Percentiles rank a stretch among this genome's conserved stretches.
Evolutionary conservation across 371 early-diverging fungal species (phyloP).

Genomic region (Apophysomyces variabilis): DNA sequence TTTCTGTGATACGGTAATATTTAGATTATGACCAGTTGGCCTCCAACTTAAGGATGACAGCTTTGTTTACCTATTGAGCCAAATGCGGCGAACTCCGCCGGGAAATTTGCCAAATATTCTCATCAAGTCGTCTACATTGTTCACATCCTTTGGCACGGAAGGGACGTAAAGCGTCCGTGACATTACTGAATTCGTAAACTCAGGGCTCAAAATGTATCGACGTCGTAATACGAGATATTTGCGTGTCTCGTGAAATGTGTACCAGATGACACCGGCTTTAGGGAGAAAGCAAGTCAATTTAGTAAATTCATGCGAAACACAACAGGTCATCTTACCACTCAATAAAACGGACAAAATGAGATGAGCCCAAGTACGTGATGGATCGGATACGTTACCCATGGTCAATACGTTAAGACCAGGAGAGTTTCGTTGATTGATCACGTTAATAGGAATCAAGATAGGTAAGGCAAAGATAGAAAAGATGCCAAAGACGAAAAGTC

Average conservation of each 20-base stretch:
- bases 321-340: constrained; percentile 41
- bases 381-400: constrained; percentile 66
- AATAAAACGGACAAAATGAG: constrained; percentile 65
- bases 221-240: constrained; percentile 73
- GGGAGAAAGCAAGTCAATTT: neutral
- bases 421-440: constrained; percentile 43
- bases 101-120: constrained; percentile 70
- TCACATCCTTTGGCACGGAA: constrained; percentile 56
- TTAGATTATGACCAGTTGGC: neutral
- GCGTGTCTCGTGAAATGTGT: constrained; percentile 65
- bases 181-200: constrained; percentile 62
- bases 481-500: constrained; percentile 55
- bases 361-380: constrained; percentile 70
- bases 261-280: constrained; percentile 51
- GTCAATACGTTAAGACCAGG: constrained; percentile 57
- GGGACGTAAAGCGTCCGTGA: constrained; percentile 72
- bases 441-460: constrained; percentile 72
- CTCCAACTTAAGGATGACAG: neutral
- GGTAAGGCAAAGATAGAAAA: constrained; percentile 65
- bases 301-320: neutral
- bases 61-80: constrained; percentile 62
- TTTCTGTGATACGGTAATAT: constrained; percentile 34
- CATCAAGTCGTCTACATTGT: constrained; percentile 48
- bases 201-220: constrained; percentile 60
- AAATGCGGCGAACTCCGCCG: constrained; percentile 74